phyloP scores from a whole-genome alignment of 148 eudicot genomes.

The Heliamphora exappendiculata region DNA sequence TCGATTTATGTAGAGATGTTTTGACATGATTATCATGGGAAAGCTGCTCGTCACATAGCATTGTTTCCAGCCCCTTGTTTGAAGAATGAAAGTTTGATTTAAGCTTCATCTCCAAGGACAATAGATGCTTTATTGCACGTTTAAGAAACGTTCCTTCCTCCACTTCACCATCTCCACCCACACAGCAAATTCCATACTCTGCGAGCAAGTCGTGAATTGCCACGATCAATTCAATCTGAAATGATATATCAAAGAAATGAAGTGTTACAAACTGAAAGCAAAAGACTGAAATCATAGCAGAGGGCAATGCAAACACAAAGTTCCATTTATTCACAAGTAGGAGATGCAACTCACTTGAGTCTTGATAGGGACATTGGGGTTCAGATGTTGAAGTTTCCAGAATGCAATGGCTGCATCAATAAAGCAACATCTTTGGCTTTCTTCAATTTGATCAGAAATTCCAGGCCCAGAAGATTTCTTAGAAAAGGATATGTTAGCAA shows the following conservation, averaged over 20 bases:
- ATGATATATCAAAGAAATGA: slow-evolving; percentile 16
- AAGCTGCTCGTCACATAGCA: slow-evolving; percentile 26
- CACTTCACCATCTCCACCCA: slow-evolving; percentile 67
- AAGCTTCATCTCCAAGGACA: slow-evolving; percentile 79
- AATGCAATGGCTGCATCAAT: slow-evolving; percentile 76
- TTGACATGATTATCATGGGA: slow-evolving; percentile 24
- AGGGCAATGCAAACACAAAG: background rate
- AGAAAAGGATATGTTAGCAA: slow-evolving; percentile 44
- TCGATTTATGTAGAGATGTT: slow-evolving; percentile 18
- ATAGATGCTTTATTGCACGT: slow-evolving; percentile 85
- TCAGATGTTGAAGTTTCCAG: slow-evolving; percentile 87
- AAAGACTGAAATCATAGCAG: background rate
- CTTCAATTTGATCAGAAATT: slow-evolving; percentile 46
- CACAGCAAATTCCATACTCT: slow-evolving; percentile 93
- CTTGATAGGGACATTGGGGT: slow-evolving; percentile 51
- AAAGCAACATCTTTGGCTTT: slow-evolving; percentile 56
- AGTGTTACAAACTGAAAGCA: background rate
- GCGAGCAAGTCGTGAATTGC: slow-evolving; percentile 92
- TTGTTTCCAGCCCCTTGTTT: slow-evolving; percentile 38
- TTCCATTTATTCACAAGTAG: background rate
- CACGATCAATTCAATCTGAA: slow-evolving; percentile 63
- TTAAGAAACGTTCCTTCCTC: slow-evolving; percentile 94
- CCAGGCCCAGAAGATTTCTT: slow-evolving; percentile 51
- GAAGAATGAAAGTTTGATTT: slow-evolving; percentile 48
- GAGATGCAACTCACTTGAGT: slow-evolving; percentile 55